These are phyloP conservation scores for Heterobasidion parviporum DNA, from an alignment of 1,284 basidiomycete genomes.

Conservation along the genomic window DNA sequence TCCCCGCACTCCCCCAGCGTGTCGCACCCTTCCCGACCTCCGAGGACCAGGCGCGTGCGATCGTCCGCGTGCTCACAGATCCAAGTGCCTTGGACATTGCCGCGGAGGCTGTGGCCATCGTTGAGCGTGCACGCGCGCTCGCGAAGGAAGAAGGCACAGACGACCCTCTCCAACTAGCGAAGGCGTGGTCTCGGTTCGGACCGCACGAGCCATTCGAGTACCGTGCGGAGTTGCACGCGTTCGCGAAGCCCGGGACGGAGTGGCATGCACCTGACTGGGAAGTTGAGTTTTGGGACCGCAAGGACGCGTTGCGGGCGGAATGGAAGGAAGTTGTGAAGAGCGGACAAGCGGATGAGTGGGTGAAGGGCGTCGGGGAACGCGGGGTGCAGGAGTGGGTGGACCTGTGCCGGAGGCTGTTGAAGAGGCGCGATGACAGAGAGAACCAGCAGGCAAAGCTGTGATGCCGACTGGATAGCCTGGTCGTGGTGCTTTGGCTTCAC, in stretches of 20 bases:
- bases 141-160: slow-evolving; percentile 10
- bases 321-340: slow-evolving; percentile 53
- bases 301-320: slow-evolving; percentile 35
- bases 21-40: slow-evolving; percentile 59
- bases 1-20: slow-evolving; percentile 49
- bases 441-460: background rate
- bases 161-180: slow-evolving; percentile 31
- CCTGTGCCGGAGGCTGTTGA: slow-evolving; percentile 41
- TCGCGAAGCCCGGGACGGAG: slow-evolving; percentile 29
- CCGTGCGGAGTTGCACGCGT: slow-evolving; percentile 46
- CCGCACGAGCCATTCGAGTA: slow-evolving; percentile 59
- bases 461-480: background rate
- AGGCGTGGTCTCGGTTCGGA: slow-evolving; percentile 46
- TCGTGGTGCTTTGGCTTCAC: background rate
- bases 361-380: slow-evolving; percentile 50
- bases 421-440: slow-evolving; percentile 21
- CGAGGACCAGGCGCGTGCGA: slow-evolving; percentile 59
- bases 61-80: slow-evolving; percentile 42
- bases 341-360: slow-evolving; percentile 51
- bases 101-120: slow-evolving; percentile 37
- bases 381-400: slow-evolving; percentile 55
- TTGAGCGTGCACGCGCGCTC: slow-evolving; percentile 39
- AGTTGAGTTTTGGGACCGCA: slow-evolving; percentile 45
- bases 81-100: slow-evolving; percentile 39
- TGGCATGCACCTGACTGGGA: slow-evolving; percentile 46